Percentiles rank a stretch among this genome's conserved stretches.
Evolutionary conservation across 2,329 filamentous ascomycete genomes (phyloP).

Genomic region (Phialocephala sp.): DNA sequence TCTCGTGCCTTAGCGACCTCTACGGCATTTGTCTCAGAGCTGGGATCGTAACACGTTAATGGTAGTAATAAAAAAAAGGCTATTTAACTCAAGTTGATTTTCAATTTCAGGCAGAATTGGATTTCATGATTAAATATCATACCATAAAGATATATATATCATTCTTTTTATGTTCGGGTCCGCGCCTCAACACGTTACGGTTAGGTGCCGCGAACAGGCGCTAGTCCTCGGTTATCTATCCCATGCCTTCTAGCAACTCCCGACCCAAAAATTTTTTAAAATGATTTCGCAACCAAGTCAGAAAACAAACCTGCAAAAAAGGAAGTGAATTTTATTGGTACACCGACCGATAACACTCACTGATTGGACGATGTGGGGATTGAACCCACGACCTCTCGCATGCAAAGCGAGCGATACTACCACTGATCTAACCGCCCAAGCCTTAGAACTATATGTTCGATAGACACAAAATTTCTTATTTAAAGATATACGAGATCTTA

Average conservation of each 20-base stretch:
- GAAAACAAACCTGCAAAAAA: too few relatives aligned
- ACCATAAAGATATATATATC: too few relatives aligned
- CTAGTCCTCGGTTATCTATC: not conserved
- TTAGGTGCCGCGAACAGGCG: not conserved
- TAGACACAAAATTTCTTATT: not conserved
- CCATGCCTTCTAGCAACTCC: not conserved
- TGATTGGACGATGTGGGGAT: constrained; percentile 26
- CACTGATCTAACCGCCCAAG: constrained; percentile 24
- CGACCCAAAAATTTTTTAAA: not conserved
- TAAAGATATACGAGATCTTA: not conserved
- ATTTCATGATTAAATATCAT: too few relatives aligned
- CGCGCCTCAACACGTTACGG: not conserved
- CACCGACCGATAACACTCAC: too few relatives aligned
- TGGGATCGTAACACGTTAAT: not conserved
- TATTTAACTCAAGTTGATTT: not conserved
- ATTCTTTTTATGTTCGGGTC: too few relatives aligned
- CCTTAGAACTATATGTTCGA: too few relatives aligned
- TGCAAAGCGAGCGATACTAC: constrained; percentile 24
- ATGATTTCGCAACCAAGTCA: not conserved
- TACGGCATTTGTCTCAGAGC: not conserved
- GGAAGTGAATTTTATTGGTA: too few relatives aligned
- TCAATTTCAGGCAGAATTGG: not conserved
- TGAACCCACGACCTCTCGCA: constrained; percentile 23
- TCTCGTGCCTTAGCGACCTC: constrained; percentile 1
- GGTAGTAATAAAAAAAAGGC: not conserved